Base-by-base conservation (phyloP, 2,329 filamentous ascomycete species). In the Rasamsonia emersonii region DNA sequence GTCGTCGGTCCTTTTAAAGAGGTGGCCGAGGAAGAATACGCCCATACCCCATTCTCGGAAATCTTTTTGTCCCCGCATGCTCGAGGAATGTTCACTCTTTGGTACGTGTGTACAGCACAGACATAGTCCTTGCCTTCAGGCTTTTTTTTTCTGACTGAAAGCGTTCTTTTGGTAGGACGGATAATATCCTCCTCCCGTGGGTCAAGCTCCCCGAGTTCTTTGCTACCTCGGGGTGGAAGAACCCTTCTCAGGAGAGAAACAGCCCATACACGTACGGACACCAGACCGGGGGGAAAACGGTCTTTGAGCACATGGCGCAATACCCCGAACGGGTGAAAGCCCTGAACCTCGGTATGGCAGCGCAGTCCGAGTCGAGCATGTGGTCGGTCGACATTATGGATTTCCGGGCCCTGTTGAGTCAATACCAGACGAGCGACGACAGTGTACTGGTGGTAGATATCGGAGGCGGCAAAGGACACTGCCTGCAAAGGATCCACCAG, bases 271-370 rank as follows among this genome's bases (percentile, higher is more conserved):
- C 49, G 23, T 39, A 38, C 15, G 29, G 28, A n/a, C n/a, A n/a
- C 5, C 28, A 38, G 19, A 23, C 42, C 3, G 40, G 35, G 0
- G 18, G 32, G 1, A 21, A 24, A 4, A 18, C 36, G 1, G n/a
- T 25, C 10, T 49, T 37, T 30, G 27, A 37, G 5, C 47, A 37
- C 34, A 18, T 42, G 3, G n/a, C 28, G 10, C 14, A 32, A 3
- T 21, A 37, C 13, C 34, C 40, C 2, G 32, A 39, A 14, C 17
- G 21, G 1, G 20, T 37, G 4, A 28, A 32, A 14, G 29, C 31
- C 11, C 46, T 42, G 36, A 40, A 49, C 15, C 36, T 37, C 2
- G 47, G 42, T n/a, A 45, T 47, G 40, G 35, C 38, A 4, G 38
- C 33, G n/a, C 25, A 28, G 9, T 37, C 40, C 3, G 35, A 17